Evolutionary conservation across 257 asterid genomes (phyloP).

Genomic region (Solanum neorickii): DNA sequence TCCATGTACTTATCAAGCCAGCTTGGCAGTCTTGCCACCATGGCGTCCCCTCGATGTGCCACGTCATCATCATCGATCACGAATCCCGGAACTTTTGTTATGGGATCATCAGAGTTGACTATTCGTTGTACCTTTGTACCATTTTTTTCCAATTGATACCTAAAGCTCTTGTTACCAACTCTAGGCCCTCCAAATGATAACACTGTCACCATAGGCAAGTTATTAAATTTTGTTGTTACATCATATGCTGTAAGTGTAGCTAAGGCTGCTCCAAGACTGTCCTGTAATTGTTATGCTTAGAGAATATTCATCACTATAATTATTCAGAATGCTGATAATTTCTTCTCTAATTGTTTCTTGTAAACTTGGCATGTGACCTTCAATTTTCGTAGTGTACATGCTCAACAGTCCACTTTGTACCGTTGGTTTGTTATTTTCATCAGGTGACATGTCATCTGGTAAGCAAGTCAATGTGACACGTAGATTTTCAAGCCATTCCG

Average conservation of each 20-base stretch:
- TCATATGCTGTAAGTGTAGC: conserved; percentile 85
- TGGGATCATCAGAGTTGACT: conserved; percentile 63
- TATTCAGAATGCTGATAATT: conserved; percentile 19
- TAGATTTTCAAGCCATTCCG: conserved; percentile 79
- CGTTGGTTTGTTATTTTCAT: conserved; percentile 26
- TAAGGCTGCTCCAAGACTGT: conserved; percentile 87
- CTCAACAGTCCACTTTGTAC: conserved; percentile 77
- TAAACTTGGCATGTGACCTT: conserved; percentile 18
- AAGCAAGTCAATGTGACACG: conserved; percentile 47
- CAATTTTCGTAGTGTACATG: conserved; percentile 45
- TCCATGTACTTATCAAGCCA: conserved; percentile 51
- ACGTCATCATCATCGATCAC: conserved; percentile 25
- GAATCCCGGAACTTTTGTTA: conserved; percentile 79
- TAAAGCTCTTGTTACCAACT: conserved; percentile 55
- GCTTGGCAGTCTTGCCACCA: conserved; percentile 10
- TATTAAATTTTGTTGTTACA: conserved; percentile 32
- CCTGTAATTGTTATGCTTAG: conserved; percentile 85
- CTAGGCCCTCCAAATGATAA: conserved; percentile 91
- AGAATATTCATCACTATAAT: conserved; percentile 42
- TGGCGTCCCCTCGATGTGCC: background rate
- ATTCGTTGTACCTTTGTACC: conserved; percentile 63
- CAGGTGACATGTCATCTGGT: conserved; percentile 43
- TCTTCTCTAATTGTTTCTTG: conserved; percentile 33
- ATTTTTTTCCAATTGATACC: conserved; percentile 36
- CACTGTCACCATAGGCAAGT: conserved; percentile 71